Conservation (phyloP, 306 rosid species). For the Bauhinia variegata region DNA sequence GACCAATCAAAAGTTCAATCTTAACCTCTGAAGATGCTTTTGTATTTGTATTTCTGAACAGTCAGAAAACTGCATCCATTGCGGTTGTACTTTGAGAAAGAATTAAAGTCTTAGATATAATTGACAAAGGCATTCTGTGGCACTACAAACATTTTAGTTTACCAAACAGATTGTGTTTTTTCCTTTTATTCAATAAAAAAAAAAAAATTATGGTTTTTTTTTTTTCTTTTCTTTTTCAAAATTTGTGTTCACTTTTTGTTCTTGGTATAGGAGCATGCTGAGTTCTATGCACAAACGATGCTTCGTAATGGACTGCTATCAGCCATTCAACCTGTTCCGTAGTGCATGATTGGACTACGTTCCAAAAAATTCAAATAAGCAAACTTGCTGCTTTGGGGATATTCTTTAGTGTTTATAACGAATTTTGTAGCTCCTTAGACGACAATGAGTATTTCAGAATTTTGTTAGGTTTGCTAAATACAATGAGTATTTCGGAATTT, state of each 20-base stretch:
- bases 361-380: neutral
- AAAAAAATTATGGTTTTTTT: too few species aligned
- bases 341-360: neutral
- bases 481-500: too few species aligned
- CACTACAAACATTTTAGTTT: neutral
- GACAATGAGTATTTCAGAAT: neutral
- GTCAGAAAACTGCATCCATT: neutral
- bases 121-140: neutral
- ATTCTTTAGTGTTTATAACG: neutral
- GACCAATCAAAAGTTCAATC: too few species aligned
- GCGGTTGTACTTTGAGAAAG: neutral
- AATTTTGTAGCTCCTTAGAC: neutral
- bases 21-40: too few species aligned
- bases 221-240: too few species aligned
- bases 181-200: too few species aligned
- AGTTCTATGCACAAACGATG: slow-evolving; percentile 13
- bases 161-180: too few species aligned
- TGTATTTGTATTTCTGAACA: neutral
- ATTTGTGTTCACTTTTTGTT: too few species aligned
- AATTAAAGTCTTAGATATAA: neutral
- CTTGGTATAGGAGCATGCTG: slow-evolving; percentile 10
- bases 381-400: neutral
- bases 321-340: neutral
- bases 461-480: too few species aligned
- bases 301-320: neutral